Evolutionary conservation across 2,329 filamentous ascomycete genomes (phyloP).

Genomic region (Periconia macrospinosa): DNA sequence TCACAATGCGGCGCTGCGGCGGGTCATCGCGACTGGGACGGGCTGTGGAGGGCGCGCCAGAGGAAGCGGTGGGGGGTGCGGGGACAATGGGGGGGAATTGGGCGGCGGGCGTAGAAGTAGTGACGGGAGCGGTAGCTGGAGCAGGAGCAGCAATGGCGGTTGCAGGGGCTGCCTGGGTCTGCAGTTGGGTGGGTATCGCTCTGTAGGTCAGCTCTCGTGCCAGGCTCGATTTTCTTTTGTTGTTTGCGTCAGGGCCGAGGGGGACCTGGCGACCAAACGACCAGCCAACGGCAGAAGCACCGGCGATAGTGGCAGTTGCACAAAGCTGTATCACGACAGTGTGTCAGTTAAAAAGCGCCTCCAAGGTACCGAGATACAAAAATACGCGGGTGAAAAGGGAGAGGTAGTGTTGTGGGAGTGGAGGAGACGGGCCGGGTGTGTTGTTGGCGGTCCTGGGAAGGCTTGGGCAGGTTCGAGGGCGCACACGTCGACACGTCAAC

Average conservation of each 20-base stretch:
- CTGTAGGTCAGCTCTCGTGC: slow-evolving; percentile 31
- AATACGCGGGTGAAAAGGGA: background rate
- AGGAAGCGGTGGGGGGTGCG: slow-evolving; percentile 21
- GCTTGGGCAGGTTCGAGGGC: background rate
- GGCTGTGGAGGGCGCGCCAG: slow-evolving; percentile 28
- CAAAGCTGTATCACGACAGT: slow-evolving; percentile 55
- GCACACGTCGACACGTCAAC: background rate
- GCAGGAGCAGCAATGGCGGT: slow-evolving; percentile 21
- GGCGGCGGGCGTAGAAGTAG: slow-evolving; percentile 15
- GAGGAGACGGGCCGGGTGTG: slow-evolving; percentile 21
- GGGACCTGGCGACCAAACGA: slow-evolving; percentile 57
- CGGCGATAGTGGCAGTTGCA: slow-evolving; percentile 63
- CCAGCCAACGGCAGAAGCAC: slow-evolving; percentile 61
- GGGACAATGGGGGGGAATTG: slow-evolving; percentile 23
- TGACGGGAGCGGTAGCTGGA: too few species aligned
- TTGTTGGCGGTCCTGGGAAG: slow-evolving; percentile 17
- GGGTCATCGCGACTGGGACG: slow-evolving; percentile 34
- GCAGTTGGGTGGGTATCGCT: slow-evolving; percentile 32
- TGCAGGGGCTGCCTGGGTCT: slow-evolving; percentile 27
- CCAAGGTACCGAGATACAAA: background rate
- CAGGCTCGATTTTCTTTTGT: slow-evolving; percentile 44
- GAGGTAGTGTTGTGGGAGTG: slow-evolving; percentile 13
- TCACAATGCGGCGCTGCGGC: slow-evolving; percentile 30
- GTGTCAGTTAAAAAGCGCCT: slow-evolving; percentile 32
- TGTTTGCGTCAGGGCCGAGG: slow-evolving; percentile 41